A percentile compares a stretch with the other conserved stretches of the same genome.
Conservation (phyloP, 805 yeast genomes). For the Saturnispora besseyi region DNA sequence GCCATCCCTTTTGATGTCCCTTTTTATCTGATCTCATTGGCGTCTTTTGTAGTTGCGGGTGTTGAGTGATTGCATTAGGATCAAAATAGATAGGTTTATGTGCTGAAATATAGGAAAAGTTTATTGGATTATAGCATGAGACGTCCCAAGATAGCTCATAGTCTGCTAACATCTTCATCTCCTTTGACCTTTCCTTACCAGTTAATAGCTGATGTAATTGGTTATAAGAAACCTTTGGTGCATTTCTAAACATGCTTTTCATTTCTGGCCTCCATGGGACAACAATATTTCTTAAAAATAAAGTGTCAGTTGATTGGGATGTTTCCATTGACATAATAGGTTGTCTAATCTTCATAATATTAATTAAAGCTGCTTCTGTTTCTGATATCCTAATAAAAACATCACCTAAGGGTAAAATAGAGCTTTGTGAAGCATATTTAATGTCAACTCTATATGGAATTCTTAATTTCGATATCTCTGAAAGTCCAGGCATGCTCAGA, state of each 20-base stretch:
- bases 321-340: conserved; percentile 24
- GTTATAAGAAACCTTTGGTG: conserved; percentile 46
- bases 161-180: conserved; percentile 33
- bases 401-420: conserved; percentile 39
- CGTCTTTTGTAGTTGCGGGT: conserved; percentile 17
- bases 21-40: conserved; percentile 13
- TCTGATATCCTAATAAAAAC: conserved; percentile 46
- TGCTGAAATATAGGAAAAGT: conserved; percentile 21
- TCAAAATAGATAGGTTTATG: conserved; percentile 26
- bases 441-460: conserved; percentile 37
- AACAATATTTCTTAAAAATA: conserved; percentile 60
- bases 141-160: conserved; percentile 45
- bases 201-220: conserved; percentile 63
- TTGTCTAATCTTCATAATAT: conserved; percentile 38
- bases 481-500: conserved; percentile 52
- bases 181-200: conserved; percentile 60
- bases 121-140: conserved; percentile 30
- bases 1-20: conserved; percentile 9
- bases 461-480: conserved; percentile 43
- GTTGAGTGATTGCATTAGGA: conserved; percentile 26
- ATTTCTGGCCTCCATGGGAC: conserved; percentile 76
- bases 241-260: conserved; percentile 79
- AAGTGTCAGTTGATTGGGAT: conserved; percentile 35
- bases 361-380: conserved; percentile 45
- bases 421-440: conserved; percentile 33